Base-by-base conservation (phyloP, 768 basidiomycete genomes). In the Kockovaella imperatae region DNA sequence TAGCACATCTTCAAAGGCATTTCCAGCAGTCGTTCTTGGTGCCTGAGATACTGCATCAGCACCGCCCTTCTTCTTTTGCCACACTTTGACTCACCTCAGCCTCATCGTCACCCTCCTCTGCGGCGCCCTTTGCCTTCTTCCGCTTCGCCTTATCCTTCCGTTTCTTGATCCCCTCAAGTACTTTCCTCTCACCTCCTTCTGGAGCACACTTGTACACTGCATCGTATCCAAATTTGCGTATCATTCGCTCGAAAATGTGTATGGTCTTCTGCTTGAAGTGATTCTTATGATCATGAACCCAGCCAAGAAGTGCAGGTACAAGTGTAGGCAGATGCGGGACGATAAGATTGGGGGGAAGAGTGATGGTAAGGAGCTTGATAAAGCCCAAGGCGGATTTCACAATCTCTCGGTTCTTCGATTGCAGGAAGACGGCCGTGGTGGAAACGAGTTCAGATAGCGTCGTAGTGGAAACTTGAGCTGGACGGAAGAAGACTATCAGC, bases 271-370 rank as follows among this genome's bases (percentile, higher is more conserved):
- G 76, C 71, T 97, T 97, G 81, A 99, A 97, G 67, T 96, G 95
- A 62, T 97, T 97, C 69, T 93, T 93, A 73, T 97, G 93, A 64
- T 96, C 91, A 65, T 95, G 89, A 4, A 88, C 87, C 89, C 95
- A 93, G 38, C 77, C 77, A 28, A 97, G 75, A 11, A 99, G 77
- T 0, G 83, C 84, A 0, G 88, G 86, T 0, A 97, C 86, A 20
- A 97, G 76, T 20, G 76, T 76, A 21, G 77, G 75, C 7, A 99
- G 76, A 57, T 91, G 82, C 0, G 84, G 85, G n/a, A 77, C 78
- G 36, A 95, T 74, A 50, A 87, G 71, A 3, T 83, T 78, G 0
- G 75, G 57, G 0, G 89, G 78, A 21, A 96, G 77, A 0, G 87
- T 83, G 62, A 96, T 90, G 53, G 91, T 82, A 6, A 83, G 81